Conservation (phyloP, 192 early-diverging fungal species). For the Obelidium mucronatum region DNA sequence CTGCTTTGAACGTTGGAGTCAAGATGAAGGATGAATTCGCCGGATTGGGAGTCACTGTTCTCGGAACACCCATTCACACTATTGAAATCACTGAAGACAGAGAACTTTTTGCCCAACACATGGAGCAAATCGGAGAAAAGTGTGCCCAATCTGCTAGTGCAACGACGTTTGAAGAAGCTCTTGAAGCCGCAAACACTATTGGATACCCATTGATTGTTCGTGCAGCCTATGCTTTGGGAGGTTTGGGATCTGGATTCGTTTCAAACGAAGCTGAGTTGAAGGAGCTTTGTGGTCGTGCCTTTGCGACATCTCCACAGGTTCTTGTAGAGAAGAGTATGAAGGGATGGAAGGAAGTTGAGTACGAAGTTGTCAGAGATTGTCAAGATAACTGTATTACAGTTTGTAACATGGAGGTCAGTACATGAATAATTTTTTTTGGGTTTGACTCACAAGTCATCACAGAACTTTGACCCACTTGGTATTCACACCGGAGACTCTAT, state of each 20-base stretch:
- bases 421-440: neutral
- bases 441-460: slow-evolving; percentile 1
- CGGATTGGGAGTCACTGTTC: slow-evolving; percentile 83
- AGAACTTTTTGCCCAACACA: slow-evolving; percentile 87
- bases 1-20: slow-evolving; percentile 96
- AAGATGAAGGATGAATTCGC: slow-evolving; percentile 93
- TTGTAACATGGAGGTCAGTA: slow-evolving; percentile 94
- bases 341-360: slow-evolving; percentile 99
- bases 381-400: slow-evolving; percentile 98
- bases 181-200: slow-evolving; percentile 84
- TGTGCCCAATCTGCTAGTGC: slow-evolving; percentile 90
- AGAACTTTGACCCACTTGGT: slow-evolving; percentile 98
- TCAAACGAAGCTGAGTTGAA: slow-evolving; percentile 83
- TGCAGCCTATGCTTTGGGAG: slow-evolving; percentile 95
- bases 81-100: slow-evolving; percentile 98
- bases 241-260: slow-evolving; percentile 97
- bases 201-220: slow-evolving; percentile 97
- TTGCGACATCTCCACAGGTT: slow-evolving; percentile 93
- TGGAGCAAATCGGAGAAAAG: slow-evolving; percentile 89
- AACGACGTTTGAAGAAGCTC: slow-evolving; percentile 81
- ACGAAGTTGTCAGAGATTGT: slow-evolving; percentile 96
- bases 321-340: slow-evolving; percentile 97
- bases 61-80: slow-evolving; percentile 94
- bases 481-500: slow-evolving; percentile 99
- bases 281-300: slow-evolving; percentile 84